Conservation (phyloP, 768 basidiomycete species). For the Panaeolus papilionaceus region DNA sequence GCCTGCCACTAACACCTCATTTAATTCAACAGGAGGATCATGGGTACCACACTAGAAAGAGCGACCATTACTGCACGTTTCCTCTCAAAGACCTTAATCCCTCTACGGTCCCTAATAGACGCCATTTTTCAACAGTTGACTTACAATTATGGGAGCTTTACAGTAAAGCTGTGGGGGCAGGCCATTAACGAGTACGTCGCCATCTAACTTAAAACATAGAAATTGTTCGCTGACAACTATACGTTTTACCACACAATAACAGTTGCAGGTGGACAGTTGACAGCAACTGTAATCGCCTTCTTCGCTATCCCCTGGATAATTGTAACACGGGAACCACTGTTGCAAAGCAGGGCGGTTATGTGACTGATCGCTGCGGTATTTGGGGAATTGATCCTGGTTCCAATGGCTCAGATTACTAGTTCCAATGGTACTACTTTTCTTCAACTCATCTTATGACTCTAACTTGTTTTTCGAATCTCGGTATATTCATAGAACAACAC, state of each 20-base stretch:
- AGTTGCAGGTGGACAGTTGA: constrained; percentile 23
- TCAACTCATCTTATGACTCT: too few species aligned
- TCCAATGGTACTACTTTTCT: too few species aligned
- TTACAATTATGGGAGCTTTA: background rate
- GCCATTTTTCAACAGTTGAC: background rate
- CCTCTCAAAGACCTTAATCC: background rate
- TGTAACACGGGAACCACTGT: constrained; percentile 26
- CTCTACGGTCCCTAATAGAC: too few species aligned
- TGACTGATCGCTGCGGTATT: constrained; percentile 27
- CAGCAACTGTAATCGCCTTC: constrained; percentile 28
- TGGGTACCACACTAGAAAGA: background rate
- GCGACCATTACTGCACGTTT: background rate
- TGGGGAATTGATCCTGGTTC: constrained; percentile 26
- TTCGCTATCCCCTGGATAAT: constrained; percentile 23
- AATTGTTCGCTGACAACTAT: background rate
- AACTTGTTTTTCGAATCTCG: too few species aligned
- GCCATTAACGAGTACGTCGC: background rate
- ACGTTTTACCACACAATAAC: background rate
- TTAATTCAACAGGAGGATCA: background rate
- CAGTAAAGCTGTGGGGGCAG: background rate
- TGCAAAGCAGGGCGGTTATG: constrained; percentile 25
- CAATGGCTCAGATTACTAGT: background rate
- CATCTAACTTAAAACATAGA: background rate
- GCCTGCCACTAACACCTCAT: too few species aligned
- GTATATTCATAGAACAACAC: too few species aligned